Conservation (phyloP, 1,139 yeast genomes). For the Protomyces gravidus region DNA sequence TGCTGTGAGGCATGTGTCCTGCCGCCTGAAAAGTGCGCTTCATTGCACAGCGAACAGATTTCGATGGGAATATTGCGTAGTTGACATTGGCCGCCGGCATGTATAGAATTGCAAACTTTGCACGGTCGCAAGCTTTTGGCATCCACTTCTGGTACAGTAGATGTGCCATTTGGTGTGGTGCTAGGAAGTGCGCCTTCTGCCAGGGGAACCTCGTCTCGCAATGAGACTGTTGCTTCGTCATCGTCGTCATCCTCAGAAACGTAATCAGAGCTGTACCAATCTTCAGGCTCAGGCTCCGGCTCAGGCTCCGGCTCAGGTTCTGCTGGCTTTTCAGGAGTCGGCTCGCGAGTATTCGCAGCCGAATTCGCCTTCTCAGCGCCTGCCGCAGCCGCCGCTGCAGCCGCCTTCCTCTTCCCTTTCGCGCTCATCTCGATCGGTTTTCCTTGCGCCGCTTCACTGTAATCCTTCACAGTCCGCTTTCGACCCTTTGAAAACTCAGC, state of each 20-base stretch:
- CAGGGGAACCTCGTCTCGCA: too few relatives aligned
- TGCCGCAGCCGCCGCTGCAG: not conserved
- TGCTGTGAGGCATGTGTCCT: not conserved
- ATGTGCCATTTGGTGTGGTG: not conserved
- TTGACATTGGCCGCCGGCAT: conserved; percentile 24
- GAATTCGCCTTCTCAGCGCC: not conserved
- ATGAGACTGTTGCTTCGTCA: not conserved
- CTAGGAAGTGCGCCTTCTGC: not conserved
- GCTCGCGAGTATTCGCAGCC: not conserved
- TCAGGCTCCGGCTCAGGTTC: not conserved
- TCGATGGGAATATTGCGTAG: conserved; percentile 22
- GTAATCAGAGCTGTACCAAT: not conserved
- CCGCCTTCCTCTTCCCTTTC: not conserved
- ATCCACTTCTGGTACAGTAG: not conserved
- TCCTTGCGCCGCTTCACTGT: conserved; percentile 19
- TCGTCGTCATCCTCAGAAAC: not conserved
- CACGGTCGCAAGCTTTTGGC: not conserved
- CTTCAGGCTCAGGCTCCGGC: conserved; percentile 3
- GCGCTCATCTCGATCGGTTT: not conserved
- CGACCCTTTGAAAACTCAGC: conserved; percentile 29
- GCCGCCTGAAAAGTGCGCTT: conserved; percentile 15
- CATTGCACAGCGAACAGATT: conserved; percentile 16
- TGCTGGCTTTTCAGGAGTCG: not conserved
- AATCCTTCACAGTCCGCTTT: conserved; percentile 21
- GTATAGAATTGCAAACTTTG: conserved; percentile 7